Percentiles rank a stretch among this genome's conserved stretches.
These are phyloP conservation scores for Fraxinus sp. DNA, from an alignment of 305 asterid genomes.

Conservation along the genomic window DNA sequence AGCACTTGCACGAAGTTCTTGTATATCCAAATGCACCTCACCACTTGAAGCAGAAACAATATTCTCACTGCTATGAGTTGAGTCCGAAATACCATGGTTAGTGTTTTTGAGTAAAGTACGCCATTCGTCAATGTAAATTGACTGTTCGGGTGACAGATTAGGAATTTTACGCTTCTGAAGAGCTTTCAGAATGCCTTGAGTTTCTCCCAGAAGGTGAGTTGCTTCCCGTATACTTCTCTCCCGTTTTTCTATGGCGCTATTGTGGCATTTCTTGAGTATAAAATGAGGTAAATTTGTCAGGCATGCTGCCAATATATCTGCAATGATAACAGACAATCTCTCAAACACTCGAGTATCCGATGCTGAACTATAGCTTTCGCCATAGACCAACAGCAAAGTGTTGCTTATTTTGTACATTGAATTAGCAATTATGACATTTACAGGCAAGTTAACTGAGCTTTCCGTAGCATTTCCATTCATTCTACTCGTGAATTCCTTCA, in stretches of 20 bases:
- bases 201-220: not conserved
- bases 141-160: not conserved
- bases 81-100: not conserved
- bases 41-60: too few relatives aligned
- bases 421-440: not conserved
- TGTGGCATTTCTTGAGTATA: not conserved
- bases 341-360: not conserved
- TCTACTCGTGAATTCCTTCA: not conserved
- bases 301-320: not conserved
- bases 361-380: not conserved
- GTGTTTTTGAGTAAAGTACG: not conserved
- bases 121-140: not conserved
- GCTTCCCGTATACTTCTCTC: not conserved
- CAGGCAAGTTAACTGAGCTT: not conserved
- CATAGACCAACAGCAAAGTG: not conserved
- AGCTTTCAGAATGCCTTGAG: not conserved
- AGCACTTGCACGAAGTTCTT: too few relatives aligned
- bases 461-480: not conserved
- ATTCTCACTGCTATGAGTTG: not conserved
- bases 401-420: not conserved
- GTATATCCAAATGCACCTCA: too few relatives aligned
- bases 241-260: not conserved
- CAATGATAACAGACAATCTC: not conserved
- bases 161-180: not conserved
- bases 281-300: not conserved